Percentiles rank a stretch among this genome's conserved stretches.
Conservation (phyloP, 108 stramenopile species). For the Bacterosira constricta region DNA sequence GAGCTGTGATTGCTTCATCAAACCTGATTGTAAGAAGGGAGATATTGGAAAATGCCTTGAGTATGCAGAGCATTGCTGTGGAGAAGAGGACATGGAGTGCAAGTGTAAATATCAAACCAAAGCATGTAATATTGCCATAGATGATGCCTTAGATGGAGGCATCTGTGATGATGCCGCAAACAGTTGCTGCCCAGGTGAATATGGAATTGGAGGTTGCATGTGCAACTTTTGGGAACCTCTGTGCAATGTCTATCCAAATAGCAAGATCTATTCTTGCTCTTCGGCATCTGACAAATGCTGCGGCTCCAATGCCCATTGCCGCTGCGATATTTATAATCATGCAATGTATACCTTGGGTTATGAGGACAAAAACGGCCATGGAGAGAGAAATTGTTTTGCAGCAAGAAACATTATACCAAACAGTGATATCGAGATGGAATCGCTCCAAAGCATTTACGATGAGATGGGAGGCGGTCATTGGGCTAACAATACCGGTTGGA, state of each 20-base stretch:
- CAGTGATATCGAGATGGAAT: not conserved
- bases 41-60: not conserved
- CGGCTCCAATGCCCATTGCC: too few relatives aligned
- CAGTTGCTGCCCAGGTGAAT: too few relatives aligned
- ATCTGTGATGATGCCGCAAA: not conserved
- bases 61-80: not conserved
- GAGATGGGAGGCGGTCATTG: constrained; percentile 1
- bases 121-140: not conserved
- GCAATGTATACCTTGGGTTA: not conserved
- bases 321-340: not conserved
- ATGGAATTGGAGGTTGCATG: not conserved
- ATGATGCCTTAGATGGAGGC: not conserved
- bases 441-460: not conserved
- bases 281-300: not conserved
- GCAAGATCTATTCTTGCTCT: not conserved
- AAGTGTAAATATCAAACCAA: not conserved
- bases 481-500: constrained; percentile 23
- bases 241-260: not conserved
- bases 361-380: not conserved
- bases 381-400: not conserved
- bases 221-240: not conserved
- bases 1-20: not conserved
- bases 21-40: not conserved
- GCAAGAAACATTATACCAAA: too few relatives aligned
- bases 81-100: not conserved